A percentile compares a stretch with the other conserved stretches of the same genome.
These are phyloP conservation scores for Paecilomyces formosus DNA, from an alignment of 2,329 filamentous ascomycete genomes.

Conservation along the genomic window DNA sequence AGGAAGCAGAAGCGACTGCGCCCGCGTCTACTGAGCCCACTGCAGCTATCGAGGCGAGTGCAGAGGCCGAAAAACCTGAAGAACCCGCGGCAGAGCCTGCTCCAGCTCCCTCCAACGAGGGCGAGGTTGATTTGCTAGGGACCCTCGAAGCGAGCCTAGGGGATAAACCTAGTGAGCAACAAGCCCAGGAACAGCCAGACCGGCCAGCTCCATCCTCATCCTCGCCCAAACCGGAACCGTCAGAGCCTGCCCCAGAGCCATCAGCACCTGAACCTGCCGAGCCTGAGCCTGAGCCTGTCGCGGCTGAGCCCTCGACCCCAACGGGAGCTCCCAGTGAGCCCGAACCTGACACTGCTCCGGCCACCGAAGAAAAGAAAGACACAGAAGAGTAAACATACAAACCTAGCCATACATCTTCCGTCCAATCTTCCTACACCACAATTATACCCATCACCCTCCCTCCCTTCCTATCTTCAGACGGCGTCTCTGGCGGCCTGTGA, in stretches of 20 bases:
- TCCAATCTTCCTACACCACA: neutral
- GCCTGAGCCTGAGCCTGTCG: neutral
- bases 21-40: neutral
- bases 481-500: no score
- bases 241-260: neutral
- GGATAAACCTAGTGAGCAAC: slow-evolving; percentile 2
- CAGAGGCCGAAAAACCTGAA: slow-evolving; percentile 9
- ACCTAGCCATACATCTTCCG: neutral
- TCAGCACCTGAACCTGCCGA: neutral
- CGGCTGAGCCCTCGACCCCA: neutral
- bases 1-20: neutral
- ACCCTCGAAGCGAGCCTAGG: slow-evolving; percentile 40
- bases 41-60: neutral
- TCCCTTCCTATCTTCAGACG: neutral
- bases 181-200: slow-evolving; percentile 2
- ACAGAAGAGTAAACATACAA: neutral
- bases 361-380: slow-evolving; percentile 1
- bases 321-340: neutral
- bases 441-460: neutral
- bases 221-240: neutral
- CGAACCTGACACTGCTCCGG: neutral
- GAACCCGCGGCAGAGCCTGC: slow-evolving; percentile 2
- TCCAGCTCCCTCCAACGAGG: slow-evolving; percentile 17
- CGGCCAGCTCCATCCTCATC: neutral
- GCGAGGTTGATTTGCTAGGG: slow-evolving; percentile 39